A percentile compares a stretch with the other conserved stretches of the same genome.
These are phyloP conservation scores for Phytophthora quininea DNA, from an alignment of 352 stramenopile genomes.

Conservation along the genomic window DNA sequence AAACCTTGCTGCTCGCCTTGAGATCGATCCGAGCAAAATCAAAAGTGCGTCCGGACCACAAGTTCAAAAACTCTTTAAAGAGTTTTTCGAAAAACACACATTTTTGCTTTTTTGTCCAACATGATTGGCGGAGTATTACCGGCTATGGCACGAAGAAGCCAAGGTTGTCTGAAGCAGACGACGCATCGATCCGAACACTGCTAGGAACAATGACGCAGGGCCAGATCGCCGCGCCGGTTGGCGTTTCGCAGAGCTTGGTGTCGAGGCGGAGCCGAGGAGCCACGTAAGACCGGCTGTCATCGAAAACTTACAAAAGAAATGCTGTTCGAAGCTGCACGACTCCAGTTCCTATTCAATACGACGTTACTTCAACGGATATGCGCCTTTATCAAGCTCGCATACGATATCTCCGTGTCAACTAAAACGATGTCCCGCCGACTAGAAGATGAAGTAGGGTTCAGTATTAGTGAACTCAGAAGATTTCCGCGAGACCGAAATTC, in stretches of 20 bases:
- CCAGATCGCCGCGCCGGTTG: not conserved
- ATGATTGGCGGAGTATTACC: no score
- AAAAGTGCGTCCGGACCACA: constrained; percentile 18
- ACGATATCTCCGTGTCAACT: not conserved
- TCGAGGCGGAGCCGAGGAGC: not conserved
- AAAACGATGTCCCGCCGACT: not conserved
- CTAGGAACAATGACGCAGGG: not conserved
- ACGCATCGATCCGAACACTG: not conserved
- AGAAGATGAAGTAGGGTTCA: not conserved
- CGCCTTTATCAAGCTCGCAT: not conserved
- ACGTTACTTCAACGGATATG: not conserved
- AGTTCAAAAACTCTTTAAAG: not conserved
- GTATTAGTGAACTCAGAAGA: not conserved
- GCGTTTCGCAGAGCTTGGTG: not conserved
- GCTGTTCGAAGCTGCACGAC: not conserved
- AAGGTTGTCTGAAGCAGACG: not conserved
- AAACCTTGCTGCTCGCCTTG: constrained; percentile 9
- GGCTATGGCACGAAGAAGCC: not conserved
- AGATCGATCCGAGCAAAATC: constrained; percentile 20
- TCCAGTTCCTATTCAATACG: not conserved
- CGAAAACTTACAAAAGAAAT: not conserved
- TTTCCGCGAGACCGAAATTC: not conserved
- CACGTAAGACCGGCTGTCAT: not conserved
- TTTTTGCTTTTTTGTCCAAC: no score
- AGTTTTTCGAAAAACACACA: no score